Evolutionary conservation across 768 basidiomycete genomes (phyloP), one percentile per base, ranked within the genome.

Genomic region (Asterophora lycoperdoides): DNA sequence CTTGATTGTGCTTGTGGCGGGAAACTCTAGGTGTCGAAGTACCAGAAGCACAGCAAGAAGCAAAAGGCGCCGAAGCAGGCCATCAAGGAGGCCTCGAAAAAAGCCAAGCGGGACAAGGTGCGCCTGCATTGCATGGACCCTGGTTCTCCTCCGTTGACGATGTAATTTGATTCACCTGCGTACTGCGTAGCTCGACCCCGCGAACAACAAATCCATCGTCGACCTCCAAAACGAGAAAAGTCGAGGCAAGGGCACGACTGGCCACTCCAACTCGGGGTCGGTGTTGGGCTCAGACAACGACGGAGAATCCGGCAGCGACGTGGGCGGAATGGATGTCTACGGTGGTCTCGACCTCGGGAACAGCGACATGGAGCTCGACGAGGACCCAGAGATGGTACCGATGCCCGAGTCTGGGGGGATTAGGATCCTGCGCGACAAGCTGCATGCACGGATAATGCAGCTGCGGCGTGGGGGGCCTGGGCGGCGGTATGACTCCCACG

Each of bases 1-100:
- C 2, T 8, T 3, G n/a, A n/a, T n/a, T n/a, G n/a, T 32, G 8
- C 30, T 32, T 8, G 13, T 32, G 9, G 4, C 2, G 8, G 3
- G 13, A 6, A 23, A 23, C 6, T 81, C 81, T 66, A 70, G 38
- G 71, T 78, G 5, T 81, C 79, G 18, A 91, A 84, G 64, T 91
- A 83, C 61, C 86, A 88, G 56, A 91, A 91, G 64, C 84, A 93
- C 66, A 93, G 83, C 68, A 94, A 91, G 69, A 89, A 91, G 56
- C 76, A 78, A 69, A 86, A 87, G 55, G 79, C 84, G 18, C 79
- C 86, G 2, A 93, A 90, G 61, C 92, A 94, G 60, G 85, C 84
- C 36, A 74, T 90, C 30, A 93, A 95, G 63, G 91, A 94, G 65
- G 88, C 84, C 1, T 82, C 88, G 9, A 91, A 87, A 67, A 93